Evolutionary conservation across 495 filamentous ascomycete genomes (phyloP).

Genomic region (Articulospora tetracladia): DNA sequence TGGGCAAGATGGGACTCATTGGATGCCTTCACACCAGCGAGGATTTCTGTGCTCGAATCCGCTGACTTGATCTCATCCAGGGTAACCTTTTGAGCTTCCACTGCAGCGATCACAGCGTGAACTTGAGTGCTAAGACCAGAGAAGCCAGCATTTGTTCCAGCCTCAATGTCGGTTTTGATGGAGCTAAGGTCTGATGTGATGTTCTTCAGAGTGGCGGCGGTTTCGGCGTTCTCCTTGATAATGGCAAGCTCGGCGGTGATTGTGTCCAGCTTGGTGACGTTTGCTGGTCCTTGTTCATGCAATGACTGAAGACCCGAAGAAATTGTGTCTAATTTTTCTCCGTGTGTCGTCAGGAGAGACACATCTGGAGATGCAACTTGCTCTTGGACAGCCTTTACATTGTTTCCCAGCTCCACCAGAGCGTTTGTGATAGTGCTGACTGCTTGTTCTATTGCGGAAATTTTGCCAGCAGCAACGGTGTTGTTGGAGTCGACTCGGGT

Average conservation of each 20-base stretch:
- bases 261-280: slow-evolving; percentile 20
- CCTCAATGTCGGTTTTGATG: slow-evolving; percentile 23
- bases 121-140: slow-evolving; percentile 13
- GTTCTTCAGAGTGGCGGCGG: slow-evolving; percentile 7
- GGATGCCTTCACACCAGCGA: slow-evolving; percentile 16
- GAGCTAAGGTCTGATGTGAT: slow-evolving; percentile 15
- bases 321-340: slow-evolving; percentile 19
- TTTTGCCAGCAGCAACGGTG: slow-evolving; percentile 15
- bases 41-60: slow-evolving; percentile 17
- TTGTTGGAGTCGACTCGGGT: slow-evolving; percentile 12
- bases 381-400: slow-evolving; percentile 20
- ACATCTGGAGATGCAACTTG: slow-evolving; percentile 19
- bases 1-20: slow-evolving; percentile 12
- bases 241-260: slow-evolving; percentile 17
- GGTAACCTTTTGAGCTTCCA: slow-evolving; percentile 16
- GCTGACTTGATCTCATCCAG: slow-evolving; percentile 19
- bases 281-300: slow-evolving; percentile 13
- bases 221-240: slow-evolving; percentile 15
- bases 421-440: slow-evolving; percentile 19
- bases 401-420: slow-evolving; percentile 16
- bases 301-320: slow-evolving; percentile 17
- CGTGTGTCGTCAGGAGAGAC: slow-evolving; percentile 16
- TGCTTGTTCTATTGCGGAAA: slow-evolving; percentile 19
- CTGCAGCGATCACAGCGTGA: slow-evolving; percentile 7
- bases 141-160: slow-evolving; percentile 9